Conservation (phyloP, 305 asterid genomes). For the Fraxinus sp. region DNA sequence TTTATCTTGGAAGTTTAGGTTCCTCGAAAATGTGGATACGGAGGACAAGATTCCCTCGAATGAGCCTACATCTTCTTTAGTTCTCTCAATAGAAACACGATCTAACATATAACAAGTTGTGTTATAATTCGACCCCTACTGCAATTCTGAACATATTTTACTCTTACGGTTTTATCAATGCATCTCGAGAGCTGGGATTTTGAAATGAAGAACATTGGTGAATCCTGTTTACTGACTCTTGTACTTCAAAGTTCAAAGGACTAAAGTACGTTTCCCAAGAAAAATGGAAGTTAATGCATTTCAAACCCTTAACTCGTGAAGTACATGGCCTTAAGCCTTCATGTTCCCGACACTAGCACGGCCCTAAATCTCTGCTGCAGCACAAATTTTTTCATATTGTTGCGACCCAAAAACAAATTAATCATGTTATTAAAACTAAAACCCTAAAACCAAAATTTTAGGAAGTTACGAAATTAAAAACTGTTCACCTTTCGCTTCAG, state of each 20-base stretch:
- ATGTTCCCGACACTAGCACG: not conserved
- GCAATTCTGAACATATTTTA: not conserved
- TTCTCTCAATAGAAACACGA: not conserved
- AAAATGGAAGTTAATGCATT: not conserved
- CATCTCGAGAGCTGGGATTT: not conserved
- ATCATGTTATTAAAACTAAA: not conserved
- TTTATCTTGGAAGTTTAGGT: not conserved
- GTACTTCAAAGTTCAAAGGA: not conserved
- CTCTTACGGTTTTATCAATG: not conserved
- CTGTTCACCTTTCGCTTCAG: constrained; percentile 73
- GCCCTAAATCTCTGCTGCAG: not conserved
- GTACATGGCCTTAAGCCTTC: not conserved
- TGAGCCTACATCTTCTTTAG: not conserved
- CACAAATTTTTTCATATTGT: not conserved
- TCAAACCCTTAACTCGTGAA: not conserved
- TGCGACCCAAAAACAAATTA: not conserved
- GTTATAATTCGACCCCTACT: not conserved
- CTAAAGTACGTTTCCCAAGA: not conserved
- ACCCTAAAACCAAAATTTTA: not conserved
- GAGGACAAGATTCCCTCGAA: not conserved
- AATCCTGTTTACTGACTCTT: not conserved
- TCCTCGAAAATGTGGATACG: not conserved
- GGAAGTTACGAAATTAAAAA: not conserved
- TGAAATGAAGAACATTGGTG: not conserved
- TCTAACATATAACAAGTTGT: not conserved